Conservation (phyloP, 768 basidiomycete genomes). For the Agaricus blazei region DNA sequence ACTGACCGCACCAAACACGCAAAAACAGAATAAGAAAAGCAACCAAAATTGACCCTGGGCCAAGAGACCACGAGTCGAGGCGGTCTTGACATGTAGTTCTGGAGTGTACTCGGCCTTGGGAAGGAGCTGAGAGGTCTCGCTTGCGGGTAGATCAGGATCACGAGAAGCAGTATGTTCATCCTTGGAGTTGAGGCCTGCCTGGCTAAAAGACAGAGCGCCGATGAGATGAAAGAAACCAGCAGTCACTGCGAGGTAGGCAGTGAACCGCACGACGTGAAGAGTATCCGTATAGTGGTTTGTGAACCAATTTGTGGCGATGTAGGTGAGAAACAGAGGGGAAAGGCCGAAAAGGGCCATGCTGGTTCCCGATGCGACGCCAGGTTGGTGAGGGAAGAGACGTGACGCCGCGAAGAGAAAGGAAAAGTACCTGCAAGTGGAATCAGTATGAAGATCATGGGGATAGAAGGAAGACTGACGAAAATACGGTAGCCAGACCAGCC, state of each 20-base stretch:
- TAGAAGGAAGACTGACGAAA: conserved; percentile 50
- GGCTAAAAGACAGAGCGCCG: conserved; percentile 35
- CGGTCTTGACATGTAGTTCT: conserved; percentile 4
- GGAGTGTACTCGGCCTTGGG: conserved; percentile 5
- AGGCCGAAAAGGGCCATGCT: conserved; percentile 77
- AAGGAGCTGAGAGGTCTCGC: conserved; percentile 31
- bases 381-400: conserved; percentile 59
- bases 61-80: conserved; percentile 38
- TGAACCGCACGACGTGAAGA: conserved; percentile 42
- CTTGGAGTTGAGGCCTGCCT: conserved; percentile 3
- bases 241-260: conserved; percentile 51
- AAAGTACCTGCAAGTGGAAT: conserved; percentile 45
- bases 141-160: conserved; percentile 1
- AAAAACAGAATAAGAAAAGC: conserved; percentile 43
- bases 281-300: conserved; percentile 36
- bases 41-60: conserved; percentile 61
- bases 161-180: neutral
- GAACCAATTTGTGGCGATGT: conserved; percentile 60
- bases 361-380: conserved; percentile 60
- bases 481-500: conserved; percentile 62
- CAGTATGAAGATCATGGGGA: neutral
- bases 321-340: conserved; percentile 70
- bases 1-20: conserved; percentile 69
- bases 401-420: conserved; percentile 74
- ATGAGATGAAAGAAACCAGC: conserved; percentile 49